A percentile compares a stretch with the other conserved stretches of the same genome.
Conservation (phyloP, 805 yeast species). For the Sungouiozyma intestinalis region DNA sequence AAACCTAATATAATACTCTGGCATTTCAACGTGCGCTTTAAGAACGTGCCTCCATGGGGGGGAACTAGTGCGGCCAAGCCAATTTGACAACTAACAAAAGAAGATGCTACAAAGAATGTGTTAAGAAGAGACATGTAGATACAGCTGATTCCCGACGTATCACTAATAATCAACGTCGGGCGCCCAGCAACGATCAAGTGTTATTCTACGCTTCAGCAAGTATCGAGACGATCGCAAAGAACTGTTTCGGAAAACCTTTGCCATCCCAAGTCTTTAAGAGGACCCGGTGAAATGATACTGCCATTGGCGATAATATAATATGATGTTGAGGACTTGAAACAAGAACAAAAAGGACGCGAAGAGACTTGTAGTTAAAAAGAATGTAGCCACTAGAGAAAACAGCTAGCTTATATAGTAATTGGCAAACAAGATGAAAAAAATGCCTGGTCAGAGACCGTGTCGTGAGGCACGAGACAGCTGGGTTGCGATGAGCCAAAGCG, state of each 20-base stretch:
- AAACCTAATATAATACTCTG: background rate
- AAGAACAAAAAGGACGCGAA: conserved; percentile 1
- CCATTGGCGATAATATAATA: conserved; percentile 15
- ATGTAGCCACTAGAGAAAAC: conserved; percentile 1
- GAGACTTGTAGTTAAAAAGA: too few relatives aligned
- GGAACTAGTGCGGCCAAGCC: too few relatives aligned
- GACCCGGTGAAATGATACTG: conserved; percentile 7
- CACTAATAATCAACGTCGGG: conserved; percentile 30
- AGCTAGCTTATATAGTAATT: background rate
- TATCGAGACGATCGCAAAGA: conserved; percentile 4
- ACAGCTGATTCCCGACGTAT: conserved; percentile 34
- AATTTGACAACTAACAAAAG: background rate
- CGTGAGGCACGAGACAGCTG: background rate
- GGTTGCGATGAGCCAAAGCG: background rate
- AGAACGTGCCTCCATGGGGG: too few relatives aligned
- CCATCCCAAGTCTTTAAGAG: conserved; percentile 4
- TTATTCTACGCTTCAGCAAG: conserved; percentile 24
- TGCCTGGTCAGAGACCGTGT: background rate
- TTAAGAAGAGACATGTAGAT: conserved; percentile 19
- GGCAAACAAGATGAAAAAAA: background rate
- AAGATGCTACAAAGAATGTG: background rate
- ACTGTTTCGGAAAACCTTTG: background rate
- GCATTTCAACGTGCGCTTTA: background rate
- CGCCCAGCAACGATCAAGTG: conserved; percentile 33
- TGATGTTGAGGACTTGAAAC: conserved; percentile 25